A percentile compares a stretch with the other conserved stretches of the same genome.
Conservation (phyloP, 768 basidiomycete genomes). For the Macrolepiota dolichaula region DNA sequence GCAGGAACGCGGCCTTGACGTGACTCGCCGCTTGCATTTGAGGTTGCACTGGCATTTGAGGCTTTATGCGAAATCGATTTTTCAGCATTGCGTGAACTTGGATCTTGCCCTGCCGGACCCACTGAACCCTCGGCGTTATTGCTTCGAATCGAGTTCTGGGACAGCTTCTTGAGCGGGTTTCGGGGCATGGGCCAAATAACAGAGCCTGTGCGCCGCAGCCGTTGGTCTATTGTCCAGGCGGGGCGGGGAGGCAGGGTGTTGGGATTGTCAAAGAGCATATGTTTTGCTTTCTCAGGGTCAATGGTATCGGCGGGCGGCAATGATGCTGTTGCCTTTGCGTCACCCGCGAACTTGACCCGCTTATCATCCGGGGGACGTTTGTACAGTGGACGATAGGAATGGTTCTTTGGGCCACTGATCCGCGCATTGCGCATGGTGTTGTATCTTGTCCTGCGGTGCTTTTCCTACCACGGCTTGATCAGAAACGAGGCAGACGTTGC, state of each 20-base stretch:
- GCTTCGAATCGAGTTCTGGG: conserved; percentile 3
- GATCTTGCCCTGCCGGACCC: background rate
- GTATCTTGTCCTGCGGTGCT: conserved; percentile 25
- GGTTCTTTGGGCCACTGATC: conserved; percentile 19
- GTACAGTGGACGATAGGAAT: conserved; percentile 27
- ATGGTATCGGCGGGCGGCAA: background rate
- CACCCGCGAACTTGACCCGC: conserved; percentile 38
- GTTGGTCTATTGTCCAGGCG: background rate
- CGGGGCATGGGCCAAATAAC: conserved; percentile 7
- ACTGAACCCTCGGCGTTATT: background rate
- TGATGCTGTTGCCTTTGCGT: conserved; percentile 6
- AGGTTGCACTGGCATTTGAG: conserved; percentile 27
- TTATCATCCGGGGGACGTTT: conserved; percentile 22
- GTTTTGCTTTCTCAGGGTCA: conserved; percentile 8
- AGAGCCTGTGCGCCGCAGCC: conserved; percentile 5
- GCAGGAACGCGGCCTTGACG: conserved; percentile 23
- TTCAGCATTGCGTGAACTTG: background rate
- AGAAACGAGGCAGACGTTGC: background rate
- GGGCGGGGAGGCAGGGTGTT: conserved; percentile 3
- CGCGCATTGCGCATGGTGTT: conserved; percentile 42
- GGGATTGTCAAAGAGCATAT: conserved; percentile 11
- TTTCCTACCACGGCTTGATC: conserved; percentile 19
- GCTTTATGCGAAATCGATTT: conserved; percentile 21
- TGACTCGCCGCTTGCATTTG: conserved; percentile 28
- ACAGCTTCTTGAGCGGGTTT: conserved; percentile 6